Evolutionary conservation across 768 basidiomycete species (phyloP).

Genomic region (Strobilomyces dryophilus): DNA sequence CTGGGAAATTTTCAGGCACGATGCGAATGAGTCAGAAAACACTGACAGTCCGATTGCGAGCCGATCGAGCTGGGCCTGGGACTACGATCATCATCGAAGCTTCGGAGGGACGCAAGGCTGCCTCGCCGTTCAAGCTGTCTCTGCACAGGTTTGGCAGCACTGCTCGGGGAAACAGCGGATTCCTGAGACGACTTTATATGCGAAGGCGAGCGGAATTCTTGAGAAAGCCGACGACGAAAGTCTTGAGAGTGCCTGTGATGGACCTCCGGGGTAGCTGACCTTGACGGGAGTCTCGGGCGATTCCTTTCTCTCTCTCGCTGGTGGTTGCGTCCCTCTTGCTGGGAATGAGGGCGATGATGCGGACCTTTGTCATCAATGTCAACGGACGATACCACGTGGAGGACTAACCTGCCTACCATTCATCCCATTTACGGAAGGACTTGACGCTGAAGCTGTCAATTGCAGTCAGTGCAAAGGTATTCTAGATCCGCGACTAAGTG

Average conservation of each 20-base stretch:
- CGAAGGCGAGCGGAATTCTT: conserved; percentile 26
- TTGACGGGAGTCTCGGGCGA: conserved; percentile 26
- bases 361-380: conserved; percentile 18
- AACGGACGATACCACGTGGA: not conserved
- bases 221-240: conserved; percentile 23
- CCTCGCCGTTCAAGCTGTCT: conserved; percentile 23
- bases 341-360: conserved; percentile 22
- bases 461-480: not conserved
- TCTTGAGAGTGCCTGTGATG: conserved; percentile 27
- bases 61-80: conserved; percentile 42
- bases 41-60: conserved; percentile 54
- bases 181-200: conserved; percentile 23
- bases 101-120: conserved; percentile 40
- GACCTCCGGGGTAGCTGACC: conserved; percentile 23
- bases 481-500: not conserved
- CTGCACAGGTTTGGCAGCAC: conserved; percentile 5
- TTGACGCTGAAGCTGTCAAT: conserved; percentile 27
- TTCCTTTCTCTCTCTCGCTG: conserved; percentile 52
- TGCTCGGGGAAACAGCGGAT: conserved; percentile 5
- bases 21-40: not conserved
- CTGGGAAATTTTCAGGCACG: conserved; percentile 26
- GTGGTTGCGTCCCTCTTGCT: conserved; percentile 29
- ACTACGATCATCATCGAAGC: conserved; percentile 38
- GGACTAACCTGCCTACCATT: conserved; percentile 22
- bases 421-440: conserved; percentile 17